These are phyloP conservation scores for Zalerion maritima DNA, from an alignment of 495 filamentous ascomycete species.

Conservation along the genomic window DNA sequence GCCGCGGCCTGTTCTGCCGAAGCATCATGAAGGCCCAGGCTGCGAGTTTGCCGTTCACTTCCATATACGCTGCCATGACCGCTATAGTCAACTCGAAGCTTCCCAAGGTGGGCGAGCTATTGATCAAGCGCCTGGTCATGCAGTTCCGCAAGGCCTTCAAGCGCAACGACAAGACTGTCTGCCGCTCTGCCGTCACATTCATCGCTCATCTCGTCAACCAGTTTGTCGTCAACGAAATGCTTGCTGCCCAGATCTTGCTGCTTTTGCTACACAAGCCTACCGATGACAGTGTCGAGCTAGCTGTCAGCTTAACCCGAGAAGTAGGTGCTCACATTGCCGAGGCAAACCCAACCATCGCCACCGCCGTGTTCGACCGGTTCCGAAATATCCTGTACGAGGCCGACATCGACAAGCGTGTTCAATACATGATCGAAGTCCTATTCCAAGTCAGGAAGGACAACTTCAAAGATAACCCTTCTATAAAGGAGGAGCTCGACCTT, in stretches of 20 bases:
- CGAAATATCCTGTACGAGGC: constrained; percentile 87
- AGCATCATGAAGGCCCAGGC: constrained; percentile 97
- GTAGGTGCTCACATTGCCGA: constrained; percentile 90
- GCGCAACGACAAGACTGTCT: constrained; percentile 92
- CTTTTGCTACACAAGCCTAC: constrained; percentile 86
- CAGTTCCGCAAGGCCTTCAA: constrained; percentile 95
- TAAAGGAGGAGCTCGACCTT: constrained; percentile 86
- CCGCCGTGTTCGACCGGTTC: constrained; percentile 90
- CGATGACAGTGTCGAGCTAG: constrained; percentile 96
- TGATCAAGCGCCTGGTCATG: constrained; percentile 71
- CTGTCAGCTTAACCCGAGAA: constrained; percentile 78
- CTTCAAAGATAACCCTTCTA: constrained; percentile 83
- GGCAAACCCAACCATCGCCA: constrained; percentile 72
- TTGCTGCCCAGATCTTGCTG: constrained; percentile 80
- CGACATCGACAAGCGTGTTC: constrained; percentile 87
- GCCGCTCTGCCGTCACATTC: constrained; percentile 79
- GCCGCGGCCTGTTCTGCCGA: constrained; percentile 82
- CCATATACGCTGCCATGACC: constrained; percentile 87
- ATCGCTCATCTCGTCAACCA: constrained; percentile 90
- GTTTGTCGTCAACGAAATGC: constrained; percentile 85
- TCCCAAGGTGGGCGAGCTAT: constrained; percentile 80
- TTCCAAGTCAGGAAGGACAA: constrained; percentile 94
- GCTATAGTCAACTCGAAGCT: constrained; percentile 97
- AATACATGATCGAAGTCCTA: constrained; percentile 97
- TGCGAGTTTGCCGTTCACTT: constrained; percentile 88